Percentiles rank a stretch among this genome's conserved stretches.
phyloP scores from a whole-genome alignment of 202 grass and related monocot species.

The Bolboschoenoplectus hybrid region DNA sequence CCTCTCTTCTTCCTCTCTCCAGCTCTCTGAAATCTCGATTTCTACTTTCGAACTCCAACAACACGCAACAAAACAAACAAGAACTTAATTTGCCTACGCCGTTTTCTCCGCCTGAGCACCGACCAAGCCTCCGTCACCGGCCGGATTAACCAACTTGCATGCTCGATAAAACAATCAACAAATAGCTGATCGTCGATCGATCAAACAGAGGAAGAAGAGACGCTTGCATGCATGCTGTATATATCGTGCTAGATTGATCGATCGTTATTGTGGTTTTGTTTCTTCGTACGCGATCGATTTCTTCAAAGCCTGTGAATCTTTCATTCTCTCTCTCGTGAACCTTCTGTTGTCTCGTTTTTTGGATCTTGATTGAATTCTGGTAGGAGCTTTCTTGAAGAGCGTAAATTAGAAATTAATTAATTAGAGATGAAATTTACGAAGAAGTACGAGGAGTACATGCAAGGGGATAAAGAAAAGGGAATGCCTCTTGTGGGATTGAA shows the following conservation, averaged over 20 bases:
- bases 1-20: too few species aligned
- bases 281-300: background rate
- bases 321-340: too few species aligned
- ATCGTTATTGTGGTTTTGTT: background rate
- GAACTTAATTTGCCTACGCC: too few species aligned
- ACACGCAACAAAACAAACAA: too few species aligned
- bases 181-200: background rate
- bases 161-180: background rate
- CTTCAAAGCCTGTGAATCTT: background rate
- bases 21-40: too few species aligned
- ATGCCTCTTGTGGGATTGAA: constrained; percentile 77
- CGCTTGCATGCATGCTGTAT: too few species aligned
- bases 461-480: constrained; percentile 50
- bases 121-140: too few species aligned
- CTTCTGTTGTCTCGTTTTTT: too few species aligned
- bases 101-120: too few species aligned
- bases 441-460: constrained; percentile 82
- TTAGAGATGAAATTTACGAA: constrained; percentile 77
- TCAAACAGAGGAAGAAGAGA: background rate
- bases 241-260: background rate
- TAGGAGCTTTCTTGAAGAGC: background rate
- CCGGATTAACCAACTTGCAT: background rate
- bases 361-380: too few species aligned
- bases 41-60: too few species aligned
- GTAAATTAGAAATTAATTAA: background rate